Conservation (phyloP, 108 stramenopile genomes). For the Nitzschia sp. region DNA sequence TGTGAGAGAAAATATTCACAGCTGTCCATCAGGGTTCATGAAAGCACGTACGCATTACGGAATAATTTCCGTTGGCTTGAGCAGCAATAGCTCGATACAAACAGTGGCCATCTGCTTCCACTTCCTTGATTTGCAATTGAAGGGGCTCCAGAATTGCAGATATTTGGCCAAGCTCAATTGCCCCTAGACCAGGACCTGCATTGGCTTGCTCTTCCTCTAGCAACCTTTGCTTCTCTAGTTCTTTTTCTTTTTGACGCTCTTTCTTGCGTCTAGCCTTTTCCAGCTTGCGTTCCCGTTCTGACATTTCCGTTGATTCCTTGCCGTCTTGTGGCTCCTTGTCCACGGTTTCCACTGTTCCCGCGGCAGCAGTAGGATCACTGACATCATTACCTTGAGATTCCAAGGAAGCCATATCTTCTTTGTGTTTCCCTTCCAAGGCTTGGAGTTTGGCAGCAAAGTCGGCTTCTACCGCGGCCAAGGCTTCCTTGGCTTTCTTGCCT, state of each 20-base stretch:
- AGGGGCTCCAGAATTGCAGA: conserved; percentile 45
- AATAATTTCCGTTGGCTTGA: conserved; percentile 48
- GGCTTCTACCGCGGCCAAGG: conserved; percentile 39
- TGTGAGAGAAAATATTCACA: background rate
- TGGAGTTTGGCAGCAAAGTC: conserved; percentile 27
- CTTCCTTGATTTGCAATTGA: conserved; percentile 67
- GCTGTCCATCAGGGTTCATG: background rate
- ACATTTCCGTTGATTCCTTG: background rate
- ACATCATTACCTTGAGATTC: background rate
- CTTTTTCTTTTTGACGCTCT: conserved; percentile 61
- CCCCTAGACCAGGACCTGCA: conserved; percentile 60
- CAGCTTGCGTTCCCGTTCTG: conserved; percentile 46
- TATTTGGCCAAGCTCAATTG: conserved; percentile 67
- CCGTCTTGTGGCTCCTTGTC: conserved; percentile 17
- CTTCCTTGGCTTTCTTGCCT: conserved; percentile 79
- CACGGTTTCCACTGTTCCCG: background rate
- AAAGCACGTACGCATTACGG: conserved; percentile 43
- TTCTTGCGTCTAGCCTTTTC: conserved; percentile 62
- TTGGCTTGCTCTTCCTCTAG: conserved; percentile 53
- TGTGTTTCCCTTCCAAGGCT: conserved; percentile 13
- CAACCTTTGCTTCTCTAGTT: conserved; percentile 46
- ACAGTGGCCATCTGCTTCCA: conserved; percentile 94
- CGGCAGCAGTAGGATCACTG: background rate
- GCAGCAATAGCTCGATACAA: conserved; percentile 91
- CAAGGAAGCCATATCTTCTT: conserved; percentile 4